Evolutionary conservation across 495 filamentous ascomycete genomes (phyloP).

Genomic region (Jackrogersella multiformis): DNA sequence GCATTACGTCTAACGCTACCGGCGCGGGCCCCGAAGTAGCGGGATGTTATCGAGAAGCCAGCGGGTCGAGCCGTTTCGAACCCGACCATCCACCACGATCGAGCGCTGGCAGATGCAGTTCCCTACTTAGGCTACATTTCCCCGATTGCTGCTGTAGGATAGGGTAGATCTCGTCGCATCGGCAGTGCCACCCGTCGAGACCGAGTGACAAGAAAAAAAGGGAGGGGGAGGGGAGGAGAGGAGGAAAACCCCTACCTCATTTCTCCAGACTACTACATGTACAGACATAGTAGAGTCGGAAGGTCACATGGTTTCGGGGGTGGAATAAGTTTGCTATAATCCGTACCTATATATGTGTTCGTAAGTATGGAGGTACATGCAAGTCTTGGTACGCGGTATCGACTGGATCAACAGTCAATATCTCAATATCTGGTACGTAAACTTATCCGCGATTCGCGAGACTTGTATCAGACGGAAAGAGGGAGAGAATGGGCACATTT

Average conservation of each 20-base stretch:
- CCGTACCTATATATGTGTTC: not conserved
- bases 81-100: slow-evolving; percentile 35
- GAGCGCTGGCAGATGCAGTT: slow-evolving; percentile 34
- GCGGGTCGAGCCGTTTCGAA: slow-evolving; percentile 39
- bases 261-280: slow-evolving; percentile 1
- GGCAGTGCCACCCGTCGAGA: slow-evolving; percentile 39
- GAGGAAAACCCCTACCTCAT: slow-evolving; percentile 8
- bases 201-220: not conserved
- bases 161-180: slow-evolving; percentile 42
- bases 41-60: slow-evolving; percentile 37
- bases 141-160: slow-evolving; percentile 37
- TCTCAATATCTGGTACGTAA: not conserved
- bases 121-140: slow-evolving; percentile 40
- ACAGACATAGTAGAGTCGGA: slow-evolving; percentile 2
- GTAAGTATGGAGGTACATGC: not conserved
- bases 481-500: not conserved
- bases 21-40: slow-evolving; percentile 30
- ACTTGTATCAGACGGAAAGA: not conserved
- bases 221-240: not conserved
- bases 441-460: slow-evolving; percentile 26
- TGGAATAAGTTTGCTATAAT: slow-evolving; percentile 17
- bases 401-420: not conserved
- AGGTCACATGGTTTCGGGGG: slow-evolving; percentile 29
- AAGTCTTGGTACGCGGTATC: not conserved
- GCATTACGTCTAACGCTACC: slow-evolving; percentile 39